These are phyloP conservation scores for Colletotrichum nymphaeae DNA, from an alignment of 2,329 filamentous ascomycete species.

Conservation along the genomic window DNA sequence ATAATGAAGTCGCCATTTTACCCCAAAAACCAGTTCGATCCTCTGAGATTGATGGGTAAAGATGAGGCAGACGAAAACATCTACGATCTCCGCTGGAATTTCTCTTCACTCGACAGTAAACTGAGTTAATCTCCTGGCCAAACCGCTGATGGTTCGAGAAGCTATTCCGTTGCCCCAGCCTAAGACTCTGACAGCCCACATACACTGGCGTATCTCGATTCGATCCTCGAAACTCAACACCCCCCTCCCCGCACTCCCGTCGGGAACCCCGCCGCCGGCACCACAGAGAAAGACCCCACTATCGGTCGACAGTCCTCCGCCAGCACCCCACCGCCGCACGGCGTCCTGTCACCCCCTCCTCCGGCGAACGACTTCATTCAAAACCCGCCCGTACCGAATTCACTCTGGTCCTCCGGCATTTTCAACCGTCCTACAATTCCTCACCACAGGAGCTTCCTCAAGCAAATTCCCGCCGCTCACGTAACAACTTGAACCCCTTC, in stretches of 20 bases:
- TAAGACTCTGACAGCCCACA: background rate
- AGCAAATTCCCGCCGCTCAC: no score
- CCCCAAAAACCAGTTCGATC: no score
- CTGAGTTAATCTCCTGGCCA: no score
- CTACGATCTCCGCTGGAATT: no score
- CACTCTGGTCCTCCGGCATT: background rate
- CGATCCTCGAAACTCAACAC: background rate
- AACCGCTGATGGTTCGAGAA: no score
- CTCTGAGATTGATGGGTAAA: no score
- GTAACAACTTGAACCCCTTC: accelerated
- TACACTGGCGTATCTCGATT: background rate
- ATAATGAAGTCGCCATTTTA: no score
- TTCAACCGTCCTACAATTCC: background rate
- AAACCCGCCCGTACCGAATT: background rate
- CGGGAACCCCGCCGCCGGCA: constrained; percentile 17
- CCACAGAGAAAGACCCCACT: constrained; percentile 14
- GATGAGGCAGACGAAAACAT: no score
- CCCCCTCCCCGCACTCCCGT: constrained; percentile 3
- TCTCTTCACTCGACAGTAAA: no score
- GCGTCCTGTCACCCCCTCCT: constrained; percentile 25
- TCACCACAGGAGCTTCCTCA: background rate
- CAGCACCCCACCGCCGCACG: background rate
- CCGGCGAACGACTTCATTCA: background rate
- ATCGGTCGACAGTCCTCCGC: constrained; percentile 29
- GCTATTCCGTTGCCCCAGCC: no score